Percentiles rank a stretch among this genome's conserved stretches.
Evolutionary conservation across 2,329 filamentous ascomycete genomes (phyloP).

Genomic region (Fusarium bactridioides): DNA sequence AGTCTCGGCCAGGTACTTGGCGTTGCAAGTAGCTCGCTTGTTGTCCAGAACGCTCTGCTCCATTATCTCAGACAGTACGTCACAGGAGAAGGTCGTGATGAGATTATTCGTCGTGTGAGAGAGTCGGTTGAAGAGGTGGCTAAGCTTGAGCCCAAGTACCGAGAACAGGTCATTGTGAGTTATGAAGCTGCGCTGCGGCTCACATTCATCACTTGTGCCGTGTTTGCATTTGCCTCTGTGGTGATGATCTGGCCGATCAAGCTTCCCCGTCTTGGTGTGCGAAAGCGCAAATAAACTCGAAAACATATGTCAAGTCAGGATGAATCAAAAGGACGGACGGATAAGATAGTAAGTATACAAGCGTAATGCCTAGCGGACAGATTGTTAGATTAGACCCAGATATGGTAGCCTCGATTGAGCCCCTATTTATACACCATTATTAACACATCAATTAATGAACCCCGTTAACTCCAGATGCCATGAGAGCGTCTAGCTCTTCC

Average conservation of each 20-base stretch:
- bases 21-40: conserved; percentile 74
- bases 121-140: conserved; percentile 63
- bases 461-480: conserved; percentile 46
- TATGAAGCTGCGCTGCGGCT: conserved; percentile 61
- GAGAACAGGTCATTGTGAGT: conserved; percentile 62
- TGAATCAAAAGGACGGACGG: background rate
- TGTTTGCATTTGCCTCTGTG: conserved; percentile 58
- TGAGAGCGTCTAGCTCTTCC: conserved; percentile 77
- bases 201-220: conserved; percentile 55
- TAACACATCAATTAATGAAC: conserved; percentile 45
- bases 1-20: conserved; percentile 76
- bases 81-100: conserved; percentile 63
- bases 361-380: conserved; percentile 11
- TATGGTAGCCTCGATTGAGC: conserved; percentile 26
- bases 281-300: conserved; percentile 41
- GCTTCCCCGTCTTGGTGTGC: conserved; percentile 60
- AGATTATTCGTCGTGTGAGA: conserved; percentile 61
- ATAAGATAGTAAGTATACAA: background rate
- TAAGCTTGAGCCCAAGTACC: conserved; percentile 53
- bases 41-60: conserved; percentile 75
- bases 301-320: background rate
- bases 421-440: conserved; percentile 36
- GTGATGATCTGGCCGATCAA: conserved; percentile 59
- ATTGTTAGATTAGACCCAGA: conserved; percentile 29
- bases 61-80: conserved; percentile 67